Evolutionary conservation across 1,139 yeast species (phyloP).

Genomic region (Kazachstania sp.): DNA sequence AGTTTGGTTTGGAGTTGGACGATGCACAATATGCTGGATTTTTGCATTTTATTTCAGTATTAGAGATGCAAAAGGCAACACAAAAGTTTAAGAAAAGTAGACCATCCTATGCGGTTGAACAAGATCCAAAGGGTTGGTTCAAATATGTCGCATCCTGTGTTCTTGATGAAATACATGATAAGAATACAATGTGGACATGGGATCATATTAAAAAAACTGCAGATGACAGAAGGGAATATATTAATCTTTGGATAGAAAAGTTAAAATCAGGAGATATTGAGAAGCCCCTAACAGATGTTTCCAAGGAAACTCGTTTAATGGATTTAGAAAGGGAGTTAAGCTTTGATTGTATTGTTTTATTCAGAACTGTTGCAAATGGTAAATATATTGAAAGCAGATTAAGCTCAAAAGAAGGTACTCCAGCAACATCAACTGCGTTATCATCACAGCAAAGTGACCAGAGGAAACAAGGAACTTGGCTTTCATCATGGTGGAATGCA

Average conservation of each 20-base stretch:
- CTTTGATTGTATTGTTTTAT: conserved; percentile 76
- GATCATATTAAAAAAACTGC: conserved; percentile 62
- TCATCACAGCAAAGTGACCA: conserved; percentile 12
- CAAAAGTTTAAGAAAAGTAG: conserved; percentile 63
- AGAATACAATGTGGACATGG: conserved; percentile 84
- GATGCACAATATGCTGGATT: conserved; percentile 78
- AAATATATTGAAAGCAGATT: conserved; percentile 53
- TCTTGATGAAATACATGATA: conserved; percentile 69
- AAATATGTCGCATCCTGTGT: conserved; percentile 69
- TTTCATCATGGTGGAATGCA: conserved; percentile 53
- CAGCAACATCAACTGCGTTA: conserved; percentile 19
- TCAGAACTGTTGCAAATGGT: conserved; percentile 68
- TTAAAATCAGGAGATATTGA: conserved; percentile 19
- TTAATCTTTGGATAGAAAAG: conserved; percentile 59
- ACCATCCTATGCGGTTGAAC: conserved; percentile 52
- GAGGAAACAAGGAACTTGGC: conserved; percentile 39
- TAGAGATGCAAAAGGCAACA: conserved; percentile 71
- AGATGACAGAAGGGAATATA: conserved; percentile 61
- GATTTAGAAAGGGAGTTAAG: conserved; percentile 51
- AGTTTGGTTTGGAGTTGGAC: conserved; percentile 77
- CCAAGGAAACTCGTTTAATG: conserved; percentile 32
- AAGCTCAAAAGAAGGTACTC: conserved; percentile 9
- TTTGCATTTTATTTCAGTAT: conserved; percentile 71
- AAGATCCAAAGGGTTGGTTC: conserved; percentile 78
- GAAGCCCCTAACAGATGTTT: not conserved